Evolutionary conservation across 1,284 basidiomycete species (phyloP).

Genomic region (Pseudomicrostroma phylloplanum): DNA sequence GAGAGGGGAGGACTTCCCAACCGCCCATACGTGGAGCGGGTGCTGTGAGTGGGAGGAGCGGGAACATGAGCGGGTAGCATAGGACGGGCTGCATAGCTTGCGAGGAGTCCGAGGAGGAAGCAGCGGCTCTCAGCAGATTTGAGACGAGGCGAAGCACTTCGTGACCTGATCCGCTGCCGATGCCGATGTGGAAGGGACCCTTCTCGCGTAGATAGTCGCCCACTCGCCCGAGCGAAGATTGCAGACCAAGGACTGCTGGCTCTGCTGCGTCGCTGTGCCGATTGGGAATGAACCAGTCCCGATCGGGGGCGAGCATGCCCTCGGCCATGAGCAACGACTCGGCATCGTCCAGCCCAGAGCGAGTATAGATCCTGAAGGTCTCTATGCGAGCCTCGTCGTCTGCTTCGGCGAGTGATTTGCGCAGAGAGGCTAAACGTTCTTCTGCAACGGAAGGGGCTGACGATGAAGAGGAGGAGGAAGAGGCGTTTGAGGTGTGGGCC

Average conservation of each 20-base stretch:
- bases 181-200: constrained; percentile 1
- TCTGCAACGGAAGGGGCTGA: no score
- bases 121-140: no score
- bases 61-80: neutral
- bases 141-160: neutral
- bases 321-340: neutral
- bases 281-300: neutral
- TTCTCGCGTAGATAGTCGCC: constrained; percentile 3
- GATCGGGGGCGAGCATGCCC: neutral
- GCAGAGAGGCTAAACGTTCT: no score
- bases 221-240: neutral
- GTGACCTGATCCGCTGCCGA: neutral
- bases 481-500: neutral
- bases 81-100: neutral
- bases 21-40: constrained; percentile 2
- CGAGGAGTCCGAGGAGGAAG: neutral
- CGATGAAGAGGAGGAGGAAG: neutral
- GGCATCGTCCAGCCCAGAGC: neutral
- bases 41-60: neutral
- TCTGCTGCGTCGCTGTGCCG: no score
- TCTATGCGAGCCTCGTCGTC: neutral
- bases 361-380: neutral
- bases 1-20: neutral
- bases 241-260: neutral
- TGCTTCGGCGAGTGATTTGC: no score